Base-by-base conservation (phyloP, 768 basidiomycete species). In the Leccinum subtestaceum region DNA sequence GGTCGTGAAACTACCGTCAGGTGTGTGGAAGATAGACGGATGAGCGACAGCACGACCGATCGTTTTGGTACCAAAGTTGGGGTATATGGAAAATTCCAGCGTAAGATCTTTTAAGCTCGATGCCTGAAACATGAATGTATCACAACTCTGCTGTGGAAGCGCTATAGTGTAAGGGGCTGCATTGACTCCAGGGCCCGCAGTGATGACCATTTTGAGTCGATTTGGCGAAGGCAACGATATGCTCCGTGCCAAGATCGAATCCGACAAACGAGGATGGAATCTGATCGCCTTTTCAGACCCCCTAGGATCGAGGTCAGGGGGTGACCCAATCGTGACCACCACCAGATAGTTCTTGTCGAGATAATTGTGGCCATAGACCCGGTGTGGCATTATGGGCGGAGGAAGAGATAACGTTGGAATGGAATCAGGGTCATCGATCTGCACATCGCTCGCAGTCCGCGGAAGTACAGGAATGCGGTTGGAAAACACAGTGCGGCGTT, bases 301-400 rank as follows among this genome's bases (percentile, higher is more conserved):
- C 40, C 66, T 62, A 13, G 67, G 55, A 40, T 68, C 73, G 17
- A 73, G 65, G 1, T 75, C 74, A 60, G 85, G 84, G 21, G 65
- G 63, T n/a, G 61, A 49, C 2, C 93, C 94, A 47, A 98, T 84
- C 0, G 89, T 85, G 48, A 99, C 80, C 67, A 96, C 91, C 5
- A 98, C 85, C 34, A 98, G 79, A 67, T 86, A 86, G 52, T 86
- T 86, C 67, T 85, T 88, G 73, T 96, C 93, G 53, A 99, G 81
- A 73, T 91, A 94, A 69, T 93, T 96, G 76, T 99, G 96, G 7
- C 96, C 96, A 71, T 99, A 99, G 32, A 96, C 91, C 55, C 94
- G 86, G 70, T 98, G 93, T 29, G 97, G 95, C 84, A 99, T 96
- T 70, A 98, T 98, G 2, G 97, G 97, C 1, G 97, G 97, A 2